Evolutionary conservation across 129 eudicot genomes (phyloP).

Genomic region (Escallonia rubra): DNA sequence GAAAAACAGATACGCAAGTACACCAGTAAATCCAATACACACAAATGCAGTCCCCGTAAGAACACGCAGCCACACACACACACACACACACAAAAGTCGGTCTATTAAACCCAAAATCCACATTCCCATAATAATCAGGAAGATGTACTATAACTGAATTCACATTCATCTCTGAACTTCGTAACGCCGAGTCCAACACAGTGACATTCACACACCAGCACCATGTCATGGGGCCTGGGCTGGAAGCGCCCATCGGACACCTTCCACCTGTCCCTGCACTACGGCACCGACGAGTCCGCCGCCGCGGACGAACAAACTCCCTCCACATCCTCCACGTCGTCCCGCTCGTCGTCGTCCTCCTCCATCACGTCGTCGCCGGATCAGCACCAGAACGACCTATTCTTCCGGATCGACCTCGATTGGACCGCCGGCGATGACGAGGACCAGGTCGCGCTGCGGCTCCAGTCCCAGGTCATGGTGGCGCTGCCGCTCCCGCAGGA

Average conservation of each 20-base stretch:
- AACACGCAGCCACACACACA: neutral
- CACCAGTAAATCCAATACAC: too few relatives aligned
- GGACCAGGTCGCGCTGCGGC: constrained; percentile 81
- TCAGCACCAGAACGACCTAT: constrained; percentile 29
- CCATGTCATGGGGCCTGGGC: constrained; percentile 99
- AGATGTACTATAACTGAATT: neutral
- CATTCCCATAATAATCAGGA: neutral
- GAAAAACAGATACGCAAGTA: too few relatives aligned
- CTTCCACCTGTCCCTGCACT: constrained; percentile 65
- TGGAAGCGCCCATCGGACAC: constrained; percentile 90
- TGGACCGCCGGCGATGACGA: constrained; percentile 98
- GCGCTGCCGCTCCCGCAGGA: constrained; percentile 90
- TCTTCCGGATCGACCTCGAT: constrained; percentile 78
- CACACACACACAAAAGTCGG: neutral
- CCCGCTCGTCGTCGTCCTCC: constrained; percentile 35
- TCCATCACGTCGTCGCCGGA: constrained; percentile 17
- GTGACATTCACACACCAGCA: constrained; percentile 13
- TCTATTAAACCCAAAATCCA: constrained; percentile 36
- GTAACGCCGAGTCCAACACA: neutral
- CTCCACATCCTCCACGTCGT: constrained; percentile 45
- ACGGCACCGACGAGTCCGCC: constrained; percentile 50
- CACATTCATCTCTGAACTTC: neutral
- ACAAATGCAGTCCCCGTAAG: too few relatives aligned
- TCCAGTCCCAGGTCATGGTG: constrained; percentile 95
- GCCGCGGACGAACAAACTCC: constrained; percentile 41